A percentile compares a stretch with the other conserved stretches of the same genome.
These are phyloP conservation scores for Drosera capensis DNA, from an alignment of 148 eudicot species.

Conservation along the genomic window DNA sequence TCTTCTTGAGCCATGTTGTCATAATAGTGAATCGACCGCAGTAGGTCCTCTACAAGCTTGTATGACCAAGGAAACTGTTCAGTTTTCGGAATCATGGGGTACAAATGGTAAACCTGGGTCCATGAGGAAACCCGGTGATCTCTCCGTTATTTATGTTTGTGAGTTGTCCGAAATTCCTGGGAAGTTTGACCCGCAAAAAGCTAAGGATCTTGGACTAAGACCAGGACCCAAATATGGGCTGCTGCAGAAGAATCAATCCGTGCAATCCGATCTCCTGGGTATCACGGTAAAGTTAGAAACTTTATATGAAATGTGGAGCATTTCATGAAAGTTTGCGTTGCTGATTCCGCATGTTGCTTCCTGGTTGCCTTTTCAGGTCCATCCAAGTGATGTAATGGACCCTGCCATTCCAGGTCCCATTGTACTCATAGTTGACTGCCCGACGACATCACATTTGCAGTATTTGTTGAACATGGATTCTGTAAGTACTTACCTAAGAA, in stretches of 20 bases:
- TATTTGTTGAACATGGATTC: slow-evolving; percentile 36
- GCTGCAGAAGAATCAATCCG: slow-evolving; percentile 58
- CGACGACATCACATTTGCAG: slow-evolving; percentile 54
- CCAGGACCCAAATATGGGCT: slow-evolving; percentile 77
- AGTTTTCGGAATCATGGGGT: slow-evolving; percentile 4
- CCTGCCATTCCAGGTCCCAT: slow-evolving; percentile 91
- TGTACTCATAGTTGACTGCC: slow-evolving; percentile 81
- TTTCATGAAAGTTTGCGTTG: not conserved
- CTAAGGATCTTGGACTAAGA: slow-evolving; percentile 67
- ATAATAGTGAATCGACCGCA: not conserved
- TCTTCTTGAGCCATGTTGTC: slow-evolving; percentile 37
- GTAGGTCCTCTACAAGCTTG: slow-evolving; percentile 2
- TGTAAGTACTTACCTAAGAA: slow-evolving; percentile 36
- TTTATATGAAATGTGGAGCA: not conserved
- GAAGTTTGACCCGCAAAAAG: slow-evolving; percentile 73
- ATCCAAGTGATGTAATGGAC: slow-evolving; percentile 73
- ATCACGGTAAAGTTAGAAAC: slow-evolving; percentile 37
- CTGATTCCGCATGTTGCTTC: slow-evolving; percentile 1
- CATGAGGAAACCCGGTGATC: slow-evolving; percentile 48
- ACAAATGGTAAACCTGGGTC: slow-evolving; percentile 9
- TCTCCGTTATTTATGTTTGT: slow-evolving; percentile 69
- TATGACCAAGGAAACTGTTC: slow-evolving; percentile 3
- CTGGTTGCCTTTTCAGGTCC: slow-evolving; percentile 40
- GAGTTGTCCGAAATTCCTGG: slow-evolving; percentile 86
- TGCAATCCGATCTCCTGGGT: slow-evolving; percentile 50